phyloP scores from a whole-genome alignment of 2,329 filamentous ascomycete species.

The Stagonosporopsis tanaceti region DNA sequence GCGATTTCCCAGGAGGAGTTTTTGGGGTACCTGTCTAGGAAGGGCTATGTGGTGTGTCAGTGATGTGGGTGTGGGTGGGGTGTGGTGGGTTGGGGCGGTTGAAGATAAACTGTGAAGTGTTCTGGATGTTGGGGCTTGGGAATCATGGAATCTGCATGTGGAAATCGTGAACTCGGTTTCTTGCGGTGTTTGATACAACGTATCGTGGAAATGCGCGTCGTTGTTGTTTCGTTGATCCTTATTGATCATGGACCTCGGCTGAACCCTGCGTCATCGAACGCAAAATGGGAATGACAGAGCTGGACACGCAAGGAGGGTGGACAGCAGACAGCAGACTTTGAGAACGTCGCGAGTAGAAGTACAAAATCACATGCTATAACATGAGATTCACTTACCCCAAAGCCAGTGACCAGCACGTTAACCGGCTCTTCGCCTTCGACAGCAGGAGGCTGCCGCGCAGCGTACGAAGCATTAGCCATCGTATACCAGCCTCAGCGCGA shows the following conservation, averaged over 20 bases:
- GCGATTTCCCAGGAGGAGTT: constrained; percentile 52
- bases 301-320: background rate
- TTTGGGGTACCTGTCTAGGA: constrained; percentile 39
- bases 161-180: background rate
- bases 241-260: background rate
- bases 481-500: constrained; percentile 5
- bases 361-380: background rate
- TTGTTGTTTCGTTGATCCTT: background rate
- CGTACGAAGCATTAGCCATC: constrained; percentile 30
- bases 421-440: constrained; percentile 43
- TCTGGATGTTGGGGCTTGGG: background rate
- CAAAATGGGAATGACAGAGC: background rate
- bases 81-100: background rate
- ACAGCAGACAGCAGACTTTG: background rate
- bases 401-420: constrained; percentile 48
- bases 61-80: background rate
- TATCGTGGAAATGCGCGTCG: background rate
- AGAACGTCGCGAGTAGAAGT: background rate
- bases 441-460: constrained; percentile 40
- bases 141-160: too few relatives aligned
- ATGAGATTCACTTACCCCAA: constrained; percentile 30
- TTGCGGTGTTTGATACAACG: background rate
- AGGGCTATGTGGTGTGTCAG: constrained; percentile 37
- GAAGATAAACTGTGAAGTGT: background rate
- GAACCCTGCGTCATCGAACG: background rate